Evolutionary conservation across 805 yeast genomes (phyloP).

Genomic region (Wickerhamomyces sydowiorum): DNA sequence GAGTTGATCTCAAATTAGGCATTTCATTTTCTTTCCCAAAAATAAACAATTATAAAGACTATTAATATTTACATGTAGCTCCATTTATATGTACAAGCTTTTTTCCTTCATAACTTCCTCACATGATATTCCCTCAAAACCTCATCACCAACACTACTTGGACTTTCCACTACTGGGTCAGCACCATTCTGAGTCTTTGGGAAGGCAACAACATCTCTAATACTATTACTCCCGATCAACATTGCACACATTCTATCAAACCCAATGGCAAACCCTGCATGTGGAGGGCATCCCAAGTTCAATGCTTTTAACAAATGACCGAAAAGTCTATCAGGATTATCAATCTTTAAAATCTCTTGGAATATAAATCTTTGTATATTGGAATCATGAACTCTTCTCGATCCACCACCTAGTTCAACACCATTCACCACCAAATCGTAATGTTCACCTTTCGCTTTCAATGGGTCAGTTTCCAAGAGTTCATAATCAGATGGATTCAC

Average conservation of each 20-base stretch:
- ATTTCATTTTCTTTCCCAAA: too few species aligned
- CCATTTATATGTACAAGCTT: neutral
- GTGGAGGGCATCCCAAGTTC: slow-evolving; percentile 95
- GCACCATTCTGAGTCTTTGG: slow-evolving; percentile 89
- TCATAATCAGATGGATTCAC: slow-evolving; percentile 64
- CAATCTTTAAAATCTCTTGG: slow-evolving; percentile 53
- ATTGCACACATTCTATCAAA: slow-evolving; percentile 91
- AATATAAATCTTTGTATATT: slow-evolving; percentile 70
- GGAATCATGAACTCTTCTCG: slow-evolving; percentile 89
- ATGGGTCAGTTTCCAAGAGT: slow-evolving; percentile 45
- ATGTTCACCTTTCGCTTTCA: slow-evolving; percentile 78
- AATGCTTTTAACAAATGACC: slow-evolving; percentile 84
- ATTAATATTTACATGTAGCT: neutral
- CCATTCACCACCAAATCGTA: slow-evolving; percentile 94
- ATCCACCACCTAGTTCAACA: slow-evolving; percentile 95
- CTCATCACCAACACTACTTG: slow-evolving; percentile 52
- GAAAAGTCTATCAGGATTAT: slow-evolving; percentile 57
- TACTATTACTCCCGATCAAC: slow-evolving; percentile 70
- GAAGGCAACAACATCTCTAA: slow-evolving; percentile 91
- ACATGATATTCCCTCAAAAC: slow-evolving; percentile 54
- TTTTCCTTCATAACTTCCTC: slow-evolving; percentile 9
- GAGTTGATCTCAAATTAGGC: neutral
- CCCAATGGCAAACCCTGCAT: slow-evolving; percentile 95
- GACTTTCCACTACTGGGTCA: slow-evolving; percentile 86
- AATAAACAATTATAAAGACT: too few species aligned